phyloP scores from a whole-genome alignment of 2,329 filamentous ascomycete genomes.

The Aureobasidium sp. region DNA sequence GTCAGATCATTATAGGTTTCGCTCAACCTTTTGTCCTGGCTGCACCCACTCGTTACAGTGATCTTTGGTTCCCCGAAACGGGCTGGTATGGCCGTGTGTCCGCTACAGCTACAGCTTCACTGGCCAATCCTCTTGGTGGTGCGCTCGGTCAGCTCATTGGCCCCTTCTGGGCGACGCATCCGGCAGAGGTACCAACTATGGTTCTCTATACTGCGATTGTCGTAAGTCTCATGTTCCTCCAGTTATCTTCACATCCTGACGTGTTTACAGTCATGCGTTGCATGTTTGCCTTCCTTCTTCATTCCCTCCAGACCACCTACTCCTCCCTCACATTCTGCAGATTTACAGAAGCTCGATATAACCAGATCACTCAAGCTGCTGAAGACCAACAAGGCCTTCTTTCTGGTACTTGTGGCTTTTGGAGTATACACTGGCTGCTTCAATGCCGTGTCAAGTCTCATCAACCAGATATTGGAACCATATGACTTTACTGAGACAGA shows the following conservation, averaged over 20 bases:
- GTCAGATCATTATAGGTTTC: constrained; percentile 82
- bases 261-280: constrained; percentile 45
- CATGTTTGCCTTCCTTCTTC: constrained; percentile 70
- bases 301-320: constrained; percentile 70
- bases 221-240: constrained; percentile 42
- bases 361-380: constrained; percentile 44
- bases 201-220: constrained; percentile 82
- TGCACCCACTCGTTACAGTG: constrained; percentile 83
- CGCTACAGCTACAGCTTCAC: constrained; percentile 74
- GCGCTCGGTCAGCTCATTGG: constrained; percentile 77
- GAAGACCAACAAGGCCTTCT: constrained; percentile 61
- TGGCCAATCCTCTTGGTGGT: constrained; percentile 86
- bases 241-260: not conserved
- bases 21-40: constrained; percentile 88
- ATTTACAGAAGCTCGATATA: constrained; percentile 47
- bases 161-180: constrained; percentile 62
- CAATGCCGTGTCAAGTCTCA: constrained; percentile 79
- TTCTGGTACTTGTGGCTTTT: constrained; percentile 75
- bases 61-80: constrained; percentile 84
- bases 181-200: constrained; percentile 66
- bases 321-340: constrained; percentile 62
- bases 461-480: constrained; percentile 84
- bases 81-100: constrained; percentile 59
- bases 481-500: constrained; percentile 79
- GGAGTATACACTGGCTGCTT: constrained; percentile 83